Evolutionary conservation across 306 rosid species (phyloP).

Genomic region (Pterocarpus santalinus): DNA sequence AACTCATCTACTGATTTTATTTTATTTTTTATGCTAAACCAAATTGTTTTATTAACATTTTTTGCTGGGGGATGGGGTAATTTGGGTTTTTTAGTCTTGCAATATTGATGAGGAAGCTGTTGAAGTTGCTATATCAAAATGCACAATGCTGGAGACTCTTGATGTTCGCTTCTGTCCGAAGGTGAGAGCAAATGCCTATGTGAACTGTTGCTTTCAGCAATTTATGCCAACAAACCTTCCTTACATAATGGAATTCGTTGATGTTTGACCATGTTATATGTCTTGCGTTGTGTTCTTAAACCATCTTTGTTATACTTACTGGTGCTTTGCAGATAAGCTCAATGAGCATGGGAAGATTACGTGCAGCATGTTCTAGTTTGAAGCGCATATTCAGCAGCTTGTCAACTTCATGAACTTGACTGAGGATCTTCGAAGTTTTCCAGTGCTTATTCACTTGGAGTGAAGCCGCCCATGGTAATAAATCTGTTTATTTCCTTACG

Average conservation of each 20-base stretch:
- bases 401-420: conserved; percentile 53
- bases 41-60: conserved; percentile 21
- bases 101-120: conserved; percentile 83
- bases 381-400: conserved; percentile 97
- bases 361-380: conserved; percentile 79
- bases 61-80: not conserved
- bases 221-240: conserved; percentile 11
- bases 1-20: not conserved
- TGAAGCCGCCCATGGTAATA: conserved; percentile 42
- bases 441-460: conserved; percentile 39
- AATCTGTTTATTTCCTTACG: conserved; percentile 41
- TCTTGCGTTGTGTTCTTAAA: not conserved
- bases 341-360: conserved; percentile 77
- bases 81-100: conserved; percentile 72
- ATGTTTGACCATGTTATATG: not conserved
- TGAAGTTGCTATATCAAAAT: conserved; percentile 86
- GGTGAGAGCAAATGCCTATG: conserved; percentile 53
- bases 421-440: conserved; percentile 28
- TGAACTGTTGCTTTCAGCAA: not conserved
- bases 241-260: not conserved
- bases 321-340: conserved; percentile 64
- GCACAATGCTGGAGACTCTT: conserved; percentile 94
- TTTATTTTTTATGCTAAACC: not conserved
- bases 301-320: not conserved
- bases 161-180: conserved; percentile 97